Base-by-base conservation (phyloP, 1,284 basidiomycete genomes). In the Microbotryum violaceum region DNA sequence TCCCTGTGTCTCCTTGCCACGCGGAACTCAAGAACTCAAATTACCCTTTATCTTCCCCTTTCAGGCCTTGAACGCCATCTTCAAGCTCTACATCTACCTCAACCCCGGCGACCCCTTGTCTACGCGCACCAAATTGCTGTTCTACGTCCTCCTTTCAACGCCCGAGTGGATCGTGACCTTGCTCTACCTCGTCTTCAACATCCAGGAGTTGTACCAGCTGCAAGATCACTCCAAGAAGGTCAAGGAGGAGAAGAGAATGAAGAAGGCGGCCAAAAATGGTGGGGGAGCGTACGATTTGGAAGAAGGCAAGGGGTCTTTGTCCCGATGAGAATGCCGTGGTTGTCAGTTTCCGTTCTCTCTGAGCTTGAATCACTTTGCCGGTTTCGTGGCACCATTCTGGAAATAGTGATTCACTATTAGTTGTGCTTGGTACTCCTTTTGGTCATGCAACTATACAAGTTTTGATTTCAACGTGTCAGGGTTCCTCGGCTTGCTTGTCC, bases 81-180 rank as follows among this genome's bases (percentile, higher is more conserved):
- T 64, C 58, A 60, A 58, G 49, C 45, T 67, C 49, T 49, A 46
- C n/a, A 10, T 20, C 16, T 27, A 61, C 16, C n/a, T 37, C 27
- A 54, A 47, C 42, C 51, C 57, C 5, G 14, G 50, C 29, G 33
- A 58, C 27, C 27, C 23, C 31, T 6, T 50, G 56, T 45, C 57
- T 3, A 5, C 7, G 16, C 18, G 53, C 21, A 46, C 55, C 25
- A 67, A 67, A 54, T 56, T 56, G 45, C 58, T 31, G 48, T 66
- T 66, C 57, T 66, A 66, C 61, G 10, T 58, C 48, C 47, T 61
- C 46, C 49, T 25, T 20, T 9, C 23, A 9, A 49, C 61, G 7
- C 64, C 64, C 44, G 61, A 66, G 25, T n/a, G n/a, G 10, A 16
- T 63, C 54, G 54, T 29, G 14, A 45, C 42, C 4, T 10, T 50